Base-by-base conservation (phyloP, 805 yeast genomes). In the Monosporozyma servazzii region DNA sequence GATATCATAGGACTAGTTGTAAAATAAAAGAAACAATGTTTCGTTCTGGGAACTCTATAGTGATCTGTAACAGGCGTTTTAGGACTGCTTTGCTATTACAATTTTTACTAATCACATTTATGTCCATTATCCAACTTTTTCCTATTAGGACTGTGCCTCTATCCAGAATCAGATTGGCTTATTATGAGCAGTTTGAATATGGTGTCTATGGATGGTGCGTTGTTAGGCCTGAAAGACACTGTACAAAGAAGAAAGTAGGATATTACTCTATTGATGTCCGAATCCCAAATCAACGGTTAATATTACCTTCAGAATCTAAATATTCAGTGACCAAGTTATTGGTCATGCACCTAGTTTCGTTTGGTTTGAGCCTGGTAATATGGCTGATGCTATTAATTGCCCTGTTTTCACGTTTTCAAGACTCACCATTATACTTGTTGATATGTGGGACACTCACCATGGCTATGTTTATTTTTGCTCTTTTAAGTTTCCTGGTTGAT, bases 401-500 rank as follows among this genome's bases (percentile, higher is more conserved):
- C 3, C 73, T 76, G 49, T 63, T 71, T 55, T 69, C 68, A 18
- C 56, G 59, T 0, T 66, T 68, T 51, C 68, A 61, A 52, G 67
- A 50, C 49, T 74, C 64, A 31, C 60, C 78, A 5, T 61, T 66
- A 39, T 77, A 72, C 52, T 68, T 85, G 47, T 71, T 82, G 51
- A 58, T 76, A 18, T 17, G 31, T 29, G 48, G 81, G 57, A 73
- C 85, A 37, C 72, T 85, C 67, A 75, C 88, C 1, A 63, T 86
- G 43, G 81, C 88, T 1, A 74, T 88, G 0, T 88, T 89, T 58
- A 62, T 90, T 51, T 72, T 85, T 42, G 72, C 86, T 1, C 68
- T 90, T 47, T 71, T 91, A 48, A 82, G 90, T 6, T 86, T 91
- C 56, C 70, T 90, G 53, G 88, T 88, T 3, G 98, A 91, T 64